Conservation (phyloP, 2,329 filamentous ascomycete genomes). For the Neospermospora avenae region DNA sequence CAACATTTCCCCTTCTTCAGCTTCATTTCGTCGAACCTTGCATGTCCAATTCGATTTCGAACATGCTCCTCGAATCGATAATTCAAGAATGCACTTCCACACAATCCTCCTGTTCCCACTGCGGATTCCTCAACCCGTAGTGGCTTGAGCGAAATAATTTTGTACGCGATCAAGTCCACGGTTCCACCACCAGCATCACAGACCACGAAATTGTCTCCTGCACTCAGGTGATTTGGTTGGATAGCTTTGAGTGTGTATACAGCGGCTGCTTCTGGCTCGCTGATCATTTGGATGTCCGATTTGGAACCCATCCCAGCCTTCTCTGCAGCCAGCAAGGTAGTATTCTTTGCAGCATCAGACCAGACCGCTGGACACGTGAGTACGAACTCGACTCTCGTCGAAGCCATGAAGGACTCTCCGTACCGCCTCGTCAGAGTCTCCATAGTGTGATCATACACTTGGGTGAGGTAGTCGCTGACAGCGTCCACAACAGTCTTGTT, state of each 20-base stretch:
- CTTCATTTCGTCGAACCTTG: slow-evolving; percentile 71
- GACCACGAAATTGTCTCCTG: slow-evolving; percentile 60
- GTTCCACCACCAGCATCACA: slow-evolving; percentile 57
- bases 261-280: slow-evolving; percentile 75
- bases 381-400: slow-evolving; percentile 74
- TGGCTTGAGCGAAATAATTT: slow-evolving; percentile 70
- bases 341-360: slow-evolving; percentile 83
- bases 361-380: slow-evolving; percentile 81
- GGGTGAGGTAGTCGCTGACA: slow-evolving; percentile 74
- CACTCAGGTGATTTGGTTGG: slow-evolving; percentile 68
- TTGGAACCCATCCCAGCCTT: slow-evolving; percentile 72
- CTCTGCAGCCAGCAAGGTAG: slow-evolving; percentile 73
- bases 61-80: slow-evolving; percentile 80
- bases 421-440: slow-evolving; percentile 71
- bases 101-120: slow-evolving; percentile 73
- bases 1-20: slow-evolving; percentile 74
- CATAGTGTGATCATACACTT: slow-evolving; percentile 75
- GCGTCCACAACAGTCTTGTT: slow-evolving; percentile 77
- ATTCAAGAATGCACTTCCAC: slow-evolving; percentile 76
- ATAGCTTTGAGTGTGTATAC: slow-evolving; percentile 79
- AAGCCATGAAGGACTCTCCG: slow-evolving; percentile 74
- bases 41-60: slow-evolving; percentile 61
- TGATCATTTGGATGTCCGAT: slow-evolving; percentile 73
- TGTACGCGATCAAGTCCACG: slow-evolving; percentile 78
- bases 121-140: slow-evolving; percentile 74